These are phyloP conservation scores for Plasmodium falciparum DNA, from an alignment of 169 alveolate genomes.

Conservation along the genomic window DNA sequence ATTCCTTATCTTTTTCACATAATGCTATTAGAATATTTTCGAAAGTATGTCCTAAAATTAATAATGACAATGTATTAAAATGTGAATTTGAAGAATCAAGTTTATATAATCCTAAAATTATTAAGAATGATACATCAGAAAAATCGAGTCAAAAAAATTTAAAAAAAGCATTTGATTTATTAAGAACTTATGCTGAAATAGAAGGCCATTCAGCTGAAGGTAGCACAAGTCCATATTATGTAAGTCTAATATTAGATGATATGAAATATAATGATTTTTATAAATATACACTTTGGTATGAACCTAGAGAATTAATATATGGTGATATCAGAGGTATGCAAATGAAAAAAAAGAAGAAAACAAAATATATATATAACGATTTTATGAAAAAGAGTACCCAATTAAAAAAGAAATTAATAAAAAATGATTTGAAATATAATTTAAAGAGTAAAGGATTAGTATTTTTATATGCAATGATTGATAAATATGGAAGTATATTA, in stretches of 20 bases:
- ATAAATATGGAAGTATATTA: slow-evolving; percentile 22
- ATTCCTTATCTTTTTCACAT: slow-evolving; percentile 52
- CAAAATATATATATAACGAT: slow-evolving; percentile 37
- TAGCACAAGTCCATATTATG: slow-evolving; percentile 17
- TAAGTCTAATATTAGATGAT: slow-evolving; percentile 53
- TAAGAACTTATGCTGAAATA: slow-evolving; percentile 50
- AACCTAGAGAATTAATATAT: slow-evolving; percentile 33
- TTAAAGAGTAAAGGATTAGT: slow-evolving; percentile 34
- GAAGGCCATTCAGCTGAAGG: slow-evolving; percentile 12
- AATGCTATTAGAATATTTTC: slow-evolving; percentile 72
- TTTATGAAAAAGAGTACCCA: slow-evolving; percentile 10
- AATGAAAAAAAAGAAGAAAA: not conserved
- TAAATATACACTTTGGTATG: slow-evolving; percentile 62
- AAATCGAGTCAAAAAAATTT: slow-evolving; percentile 42
- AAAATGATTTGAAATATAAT: slow-evolving; percentile 23
- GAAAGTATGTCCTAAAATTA: slow-evolving; percentile 59
- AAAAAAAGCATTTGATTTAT: slow-evolving; percentile 68
- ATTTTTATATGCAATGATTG: slow-evolving; percentile 40
- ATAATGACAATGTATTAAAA: not conserved
- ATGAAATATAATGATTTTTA: slow-evolving; percentile 38
- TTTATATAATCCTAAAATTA: slow-evolving; percentile 11
- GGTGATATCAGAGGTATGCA: not conserved
- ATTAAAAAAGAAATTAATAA: slow-evolving; percentile 29
- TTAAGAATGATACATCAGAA: slow-evolving; percentile 13
- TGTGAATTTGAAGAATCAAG: slow-evolving; percentile 65